Base-by-base conservation (phyloP, 352 stramenopile species). In the Globisporangium nunn region DNA sequence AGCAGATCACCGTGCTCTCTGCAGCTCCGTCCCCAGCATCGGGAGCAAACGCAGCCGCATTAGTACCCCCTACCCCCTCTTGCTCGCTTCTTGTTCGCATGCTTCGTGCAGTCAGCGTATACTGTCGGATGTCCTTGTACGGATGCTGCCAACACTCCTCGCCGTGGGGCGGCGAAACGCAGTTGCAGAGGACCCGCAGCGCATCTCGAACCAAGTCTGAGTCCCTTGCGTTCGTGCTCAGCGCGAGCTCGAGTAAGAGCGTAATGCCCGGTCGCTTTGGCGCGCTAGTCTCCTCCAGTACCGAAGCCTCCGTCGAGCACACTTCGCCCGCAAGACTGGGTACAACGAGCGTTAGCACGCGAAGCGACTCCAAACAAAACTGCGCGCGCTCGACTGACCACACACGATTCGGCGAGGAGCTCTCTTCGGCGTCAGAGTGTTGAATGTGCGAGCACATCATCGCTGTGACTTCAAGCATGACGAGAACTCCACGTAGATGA, bases 121-220 rank as follows among this genome's bases (percentile, higher is more conserved):
- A 91, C 58, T 93, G 80, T 0, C 80, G 76, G 59, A 93, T 87
- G 37, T 91, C 82, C 63, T 93, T 93, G 64, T 85, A 82, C 1
- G 82, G 82, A 45, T 93, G 82, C 18, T 93, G 82, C 82, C 82
- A 93, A 53, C 82, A 93, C 44, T 91, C 76, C 56, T 93, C 82
- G 33, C 71, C 60, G 17, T 93, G 80, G 31, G 81, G 84, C 33
- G 81, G 76, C 2, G 75, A 88, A 12, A 95, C 85, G 54, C 85
- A 93, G 46, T 91, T 91, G 65, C 85, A 93, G 53, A 95, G 82
- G 0, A 95, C 81, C 14, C 74, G 64, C 8, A 95, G 64, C 2
- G 78, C 78, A 46, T 88, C 79, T 7, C 83, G 77, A 12, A 95
- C 78, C 35, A 93, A 52, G 50, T 87, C 79, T 0, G 81, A 91